Conservation (phyloP, 75 land plant species). For the Cunninghamia lanceolata region DNA sequence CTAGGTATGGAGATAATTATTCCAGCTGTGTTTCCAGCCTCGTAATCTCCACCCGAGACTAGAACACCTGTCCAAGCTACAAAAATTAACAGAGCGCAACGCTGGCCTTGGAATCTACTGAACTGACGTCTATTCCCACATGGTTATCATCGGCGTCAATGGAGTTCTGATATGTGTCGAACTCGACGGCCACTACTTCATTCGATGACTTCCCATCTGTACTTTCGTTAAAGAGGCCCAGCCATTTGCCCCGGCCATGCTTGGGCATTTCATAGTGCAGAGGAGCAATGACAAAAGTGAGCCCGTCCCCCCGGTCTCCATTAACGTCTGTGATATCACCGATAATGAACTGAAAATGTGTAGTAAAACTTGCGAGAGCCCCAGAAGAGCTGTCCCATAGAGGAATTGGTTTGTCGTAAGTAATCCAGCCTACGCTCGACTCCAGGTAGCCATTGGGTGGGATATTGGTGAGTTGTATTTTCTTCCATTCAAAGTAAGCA, state of each 20-base stretch:
- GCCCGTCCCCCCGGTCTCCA: constrained; percentile 9
- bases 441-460: background rate
- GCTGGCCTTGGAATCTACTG: constrained; percentile 12
- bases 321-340: background rate
- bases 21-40: too few relatives aligned
- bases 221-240: constrained; percentile 15
- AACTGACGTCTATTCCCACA: constrained; percentile 49
- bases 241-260: constrained; percentile 2
- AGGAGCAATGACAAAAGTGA: constrained; percentile 13
- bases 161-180: constrained; percentile 31
- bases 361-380: background rate
- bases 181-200: constrained; percentile 41
- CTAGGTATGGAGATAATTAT: too few relatives aligned
- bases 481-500: too few relatives aligned
- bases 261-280: background rate
- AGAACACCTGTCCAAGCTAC: too few relatives aligned
- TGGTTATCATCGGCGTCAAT: constrained; percentile 37
- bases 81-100: too few relatives aligned
- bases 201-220: background rate
- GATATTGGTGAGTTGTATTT: background rate
- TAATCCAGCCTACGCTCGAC: background rate
- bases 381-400: background rate
- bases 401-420: background rate
- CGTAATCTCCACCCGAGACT: too few relatives aligned
- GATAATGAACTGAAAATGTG: background rate